These are phyloP conservation scores for Xylaria hypoxylon DNA, from an alignment of 2,329 filamentous ascomycete genomes.

Conservation along the genomic window DNA sequence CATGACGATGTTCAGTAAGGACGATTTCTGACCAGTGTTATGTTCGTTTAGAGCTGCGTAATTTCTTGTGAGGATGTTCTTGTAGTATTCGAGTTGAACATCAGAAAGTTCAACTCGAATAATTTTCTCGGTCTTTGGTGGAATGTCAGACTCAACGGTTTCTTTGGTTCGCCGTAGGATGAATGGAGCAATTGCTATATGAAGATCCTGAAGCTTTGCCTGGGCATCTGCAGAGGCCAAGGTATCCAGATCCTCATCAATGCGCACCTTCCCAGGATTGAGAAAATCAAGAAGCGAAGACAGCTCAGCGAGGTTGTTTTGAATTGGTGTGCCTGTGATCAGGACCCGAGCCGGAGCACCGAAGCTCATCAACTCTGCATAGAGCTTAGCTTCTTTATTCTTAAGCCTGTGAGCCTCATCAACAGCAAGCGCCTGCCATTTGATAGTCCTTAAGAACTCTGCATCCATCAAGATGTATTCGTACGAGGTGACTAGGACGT, in stretches of 20 bases:
- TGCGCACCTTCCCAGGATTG: conserved; percentile 91
- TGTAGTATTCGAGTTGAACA: conserved; percentile 97
- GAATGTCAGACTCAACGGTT: conserved; percentile 95
- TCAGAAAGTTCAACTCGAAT: conserved; percentile 97
- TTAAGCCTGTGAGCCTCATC: conserved; percentile 98
- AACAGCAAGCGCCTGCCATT: conserved; percentile 97
- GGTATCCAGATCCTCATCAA: conserved; percentile 89
- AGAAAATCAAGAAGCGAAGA: conserved; percentile 95
- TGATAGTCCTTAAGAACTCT: conserved; percentile 86
- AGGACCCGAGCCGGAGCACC: conserved; percentile 88
- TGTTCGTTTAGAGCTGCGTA: conserved; percentile 94
- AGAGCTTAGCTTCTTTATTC: conserved; percentile 94
- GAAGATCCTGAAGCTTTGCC: conserved; percentile 86
- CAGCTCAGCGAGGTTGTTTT: conserved; percentile 94
- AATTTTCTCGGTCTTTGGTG: conserved; percentile 98
- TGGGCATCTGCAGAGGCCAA: conserved; percentile 83
- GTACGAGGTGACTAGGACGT: conserved; percentile 97
- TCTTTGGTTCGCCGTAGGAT: conserved; percentile 97
- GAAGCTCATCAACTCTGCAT: conserved; percentile 85
- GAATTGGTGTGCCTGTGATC: conserved; percentile 96
- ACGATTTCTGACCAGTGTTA: conserved; percentile 91
- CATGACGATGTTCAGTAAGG: conserved; percentile 98
- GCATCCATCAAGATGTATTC: conserved; percentile 93
- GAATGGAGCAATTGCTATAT: conserved; percentile 88
- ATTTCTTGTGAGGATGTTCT: conserved; percentile 97